These are phyloP conservation scores for Microcyclospora tardicrescens DNA, from an alignment of 2,329 filamentous ascomycete genomes.

Conservation along the genomic window DNA sequence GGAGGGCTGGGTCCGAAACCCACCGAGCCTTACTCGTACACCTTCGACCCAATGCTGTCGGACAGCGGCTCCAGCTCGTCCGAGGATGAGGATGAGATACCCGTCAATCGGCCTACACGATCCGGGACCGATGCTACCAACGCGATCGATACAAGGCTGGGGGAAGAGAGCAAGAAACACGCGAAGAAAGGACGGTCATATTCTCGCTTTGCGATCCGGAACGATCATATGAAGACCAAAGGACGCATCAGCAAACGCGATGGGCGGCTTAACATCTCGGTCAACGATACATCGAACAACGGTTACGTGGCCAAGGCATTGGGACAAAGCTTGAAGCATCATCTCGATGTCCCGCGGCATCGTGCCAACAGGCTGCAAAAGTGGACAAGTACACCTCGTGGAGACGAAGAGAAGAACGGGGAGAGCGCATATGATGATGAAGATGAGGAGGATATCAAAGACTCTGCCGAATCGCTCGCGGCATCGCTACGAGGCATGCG, in stretches of 20 bases:
- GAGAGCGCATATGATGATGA: slow-evolving; percentile 2
- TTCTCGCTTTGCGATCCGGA: slow-evolving; percentile 46
- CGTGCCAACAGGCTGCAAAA: slow-evolving; percentile 15
- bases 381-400: not conserved
- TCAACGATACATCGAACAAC: slow-evolving; percentile 55
- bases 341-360: slow-evolving; percentile 28
- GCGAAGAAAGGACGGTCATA: slow-evolving; percentile 23
- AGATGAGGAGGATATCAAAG: slow-evolving; percentile 5
- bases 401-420: not conserved
- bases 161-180: slow-evolving; percentile 2
- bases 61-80: slow-evolving; percentile 17
- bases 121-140: not conserved
- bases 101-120: not conserved
- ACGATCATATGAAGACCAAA: slow-evolving; percentile 51
- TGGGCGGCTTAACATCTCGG: slow-evolving; percentile 57
- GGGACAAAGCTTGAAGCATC: slow-evolving; percentile 48
- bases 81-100: slow-evolving; percentile 18
- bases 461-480: slow-evolving; percentile 12
- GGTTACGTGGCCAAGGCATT: slow-evolving; percentile 65
- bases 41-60: slow-evolving; percentile 17
- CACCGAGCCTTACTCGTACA: slow-evolving; percentile 12
- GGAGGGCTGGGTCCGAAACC: slow-evolving; percentile 1
- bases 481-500: slow-evolving; percentile 13
- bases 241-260: slow-evolving; percentile 55
- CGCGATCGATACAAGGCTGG: slow-evolving; percentile 1